Percentiles rank a stretch among this genome's conserved stretches.
Evolutionary conservation across 495 filamentous ascomycete species (phyloP).

Genomic region (Jackrogersella multiformis): DNA sequence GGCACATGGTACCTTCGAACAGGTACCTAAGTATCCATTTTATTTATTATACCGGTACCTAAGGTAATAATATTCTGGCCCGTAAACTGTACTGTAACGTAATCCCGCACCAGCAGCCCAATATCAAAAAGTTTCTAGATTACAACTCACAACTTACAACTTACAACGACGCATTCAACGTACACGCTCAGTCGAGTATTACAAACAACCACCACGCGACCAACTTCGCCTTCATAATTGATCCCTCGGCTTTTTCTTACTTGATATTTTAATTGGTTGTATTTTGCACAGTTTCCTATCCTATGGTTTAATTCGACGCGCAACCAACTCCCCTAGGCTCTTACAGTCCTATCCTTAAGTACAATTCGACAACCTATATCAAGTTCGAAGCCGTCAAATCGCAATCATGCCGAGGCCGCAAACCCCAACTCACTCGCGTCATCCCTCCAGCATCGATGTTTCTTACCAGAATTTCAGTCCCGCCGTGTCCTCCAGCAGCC

Average conservation of each 20-base stretch:
- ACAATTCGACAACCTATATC: no score
- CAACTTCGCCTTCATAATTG: neutral
- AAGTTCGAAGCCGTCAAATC: slow-evolving; percentile 13
- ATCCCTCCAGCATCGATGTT: slow-evolving; percentile 67
- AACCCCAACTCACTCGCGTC: slow-evolving; percentile 71
- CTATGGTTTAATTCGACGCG: slow-evolving; percentile 24
- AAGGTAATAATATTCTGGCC: slow-evolving; percentile 5
- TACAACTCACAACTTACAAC: no score
- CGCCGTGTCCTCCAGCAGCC: slow-evolving; percentile 49
- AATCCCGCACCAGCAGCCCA: slow-evolving; percentile 16
- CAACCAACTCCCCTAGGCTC: neutral
- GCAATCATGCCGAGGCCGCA: slow-evolving; percentile 65
- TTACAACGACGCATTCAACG: slow-evolving; percentile 16
- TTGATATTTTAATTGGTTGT: neutral
- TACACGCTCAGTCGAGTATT: neutral
- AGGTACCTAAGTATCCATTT: no score
- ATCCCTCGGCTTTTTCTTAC: neutral
- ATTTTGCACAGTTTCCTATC: neutral
- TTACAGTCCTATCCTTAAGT: neutral
- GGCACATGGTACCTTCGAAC: no score
- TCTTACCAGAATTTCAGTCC: slow-evolving; percentile 59
- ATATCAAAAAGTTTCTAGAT: slow-evolving; percentile 20
- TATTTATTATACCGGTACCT: neutral
- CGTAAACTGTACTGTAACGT: slow-evolving; percentile 3
- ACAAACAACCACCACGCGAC: neutral